phyloP scores from a whole-genome alignment of 2,329 filamentous ascomycete genomes.

The Fusarium udum region DNA sequence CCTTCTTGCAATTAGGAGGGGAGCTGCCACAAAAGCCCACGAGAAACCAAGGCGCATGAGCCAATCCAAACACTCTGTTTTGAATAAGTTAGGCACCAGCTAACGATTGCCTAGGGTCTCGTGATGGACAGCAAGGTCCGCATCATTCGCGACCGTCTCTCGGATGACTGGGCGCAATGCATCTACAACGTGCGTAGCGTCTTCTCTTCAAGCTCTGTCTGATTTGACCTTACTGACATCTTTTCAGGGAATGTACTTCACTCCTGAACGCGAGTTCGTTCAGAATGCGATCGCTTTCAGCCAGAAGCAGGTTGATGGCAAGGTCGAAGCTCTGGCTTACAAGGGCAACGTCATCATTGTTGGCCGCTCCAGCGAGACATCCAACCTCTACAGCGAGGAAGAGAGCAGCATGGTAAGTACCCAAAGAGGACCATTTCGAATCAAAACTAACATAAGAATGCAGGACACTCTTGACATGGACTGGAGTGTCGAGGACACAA shows the following conservation, averaged over 20 bases:
- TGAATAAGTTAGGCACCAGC: background rate
- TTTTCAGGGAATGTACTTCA: background rate
- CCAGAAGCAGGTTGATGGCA: background rate
- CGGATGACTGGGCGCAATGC: background rate
- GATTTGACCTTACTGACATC: background rate
- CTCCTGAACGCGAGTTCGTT: background rate
- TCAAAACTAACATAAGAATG: background rate
- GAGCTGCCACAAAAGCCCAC: too few relatives aligned
- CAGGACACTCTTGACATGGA: background rate
- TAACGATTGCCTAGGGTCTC: background rate
- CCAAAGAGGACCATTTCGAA: fast-evolving
- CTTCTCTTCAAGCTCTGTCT: too few relatives aligned
- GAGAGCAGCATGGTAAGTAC: background rate
- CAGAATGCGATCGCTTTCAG: background rate
- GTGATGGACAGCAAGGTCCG: background rate
- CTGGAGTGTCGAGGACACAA: background rate
- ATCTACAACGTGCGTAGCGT: background rate
- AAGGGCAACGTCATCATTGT: background rate
- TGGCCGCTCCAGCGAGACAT: background rate
- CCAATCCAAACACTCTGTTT: background rate
- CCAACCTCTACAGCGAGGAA: background rate
- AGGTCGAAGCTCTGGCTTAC: background rate
- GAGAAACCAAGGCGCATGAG: too few relatives aligned
- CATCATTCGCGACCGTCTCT: background rate
- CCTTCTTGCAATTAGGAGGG: too few relatives aligned